These are phyloP conservation scores for Monoraphidium neglectum DNA, from an alignment of 139 green algal genomes.

Conservation along the genomic window DNA sequence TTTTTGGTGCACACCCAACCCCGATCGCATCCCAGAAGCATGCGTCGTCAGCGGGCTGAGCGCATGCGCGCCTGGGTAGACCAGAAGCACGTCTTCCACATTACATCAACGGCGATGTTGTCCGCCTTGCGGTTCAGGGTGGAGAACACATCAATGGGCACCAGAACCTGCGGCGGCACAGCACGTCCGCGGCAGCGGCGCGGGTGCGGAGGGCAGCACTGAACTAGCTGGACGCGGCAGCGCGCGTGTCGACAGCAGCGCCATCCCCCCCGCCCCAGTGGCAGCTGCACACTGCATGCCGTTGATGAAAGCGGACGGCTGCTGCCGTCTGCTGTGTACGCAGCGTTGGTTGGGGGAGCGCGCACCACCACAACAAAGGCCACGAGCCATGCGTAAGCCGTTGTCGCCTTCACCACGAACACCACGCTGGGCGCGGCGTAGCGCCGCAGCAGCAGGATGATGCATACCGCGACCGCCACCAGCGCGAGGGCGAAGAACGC, in stretches of 20 bases:
- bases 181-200: no score
- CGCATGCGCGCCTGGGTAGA: no score
- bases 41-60: no score
- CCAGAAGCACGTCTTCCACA: conserved; percentile 33
- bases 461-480: conserved; percentile 30
- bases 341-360: conserved; percentile 73
- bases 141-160: no score
- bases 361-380: conserved; percentile 83
- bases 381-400: conserved; percentile 80
- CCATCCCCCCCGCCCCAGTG: not conserved
- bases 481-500: conserved; percentile 45
- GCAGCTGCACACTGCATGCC: not conserved
- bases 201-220: no score
- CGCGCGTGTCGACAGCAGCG: no score
- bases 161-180: no score
- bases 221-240: no score
- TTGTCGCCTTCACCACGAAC: conserved; percentile 49
- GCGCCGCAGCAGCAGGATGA: conserved; percentile 38
- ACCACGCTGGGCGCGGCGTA: conserved; percentile 65
- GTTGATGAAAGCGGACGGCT: no score
- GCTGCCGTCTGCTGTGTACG: not conserved
- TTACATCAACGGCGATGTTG: not conserved
- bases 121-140: not conserved
- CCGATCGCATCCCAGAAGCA: no score
- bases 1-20: no score